Evolutionary conservation across 768 basidiomycete genomes (phyloP).

Genomic region (Suillus clintonianus): DNA sequence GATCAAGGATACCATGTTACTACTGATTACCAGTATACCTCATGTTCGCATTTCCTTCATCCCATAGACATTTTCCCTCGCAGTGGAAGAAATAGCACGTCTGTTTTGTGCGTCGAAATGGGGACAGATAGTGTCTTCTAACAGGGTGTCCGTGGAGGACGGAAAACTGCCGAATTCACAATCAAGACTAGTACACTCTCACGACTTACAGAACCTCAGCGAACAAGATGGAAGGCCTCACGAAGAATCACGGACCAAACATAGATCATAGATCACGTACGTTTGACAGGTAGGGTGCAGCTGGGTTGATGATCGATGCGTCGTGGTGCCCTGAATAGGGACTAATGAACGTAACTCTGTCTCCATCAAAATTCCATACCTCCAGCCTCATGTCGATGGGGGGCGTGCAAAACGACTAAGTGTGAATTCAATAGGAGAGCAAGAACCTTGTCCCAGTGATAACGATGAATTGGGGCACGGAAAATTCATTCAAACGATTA

Average conservation of each 20-base stretch:
- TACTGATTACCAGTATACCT: neutral
- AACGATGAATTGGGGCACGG: neutral
- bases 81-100: neutral
- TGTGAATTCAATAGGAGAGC: neutral
- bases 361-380: neutral
- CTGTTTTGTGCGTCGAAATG: neutral
- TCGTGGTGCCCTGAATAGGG: neutral
- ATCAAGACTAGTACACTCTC: constrained; percentile 1
- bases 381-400: neutral
- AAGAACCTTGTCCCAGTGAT: neutral
- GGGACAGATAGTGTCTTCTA: neutral
- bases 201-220: neutral
- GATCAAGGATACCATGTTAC: neutral
- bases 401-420: neutral
- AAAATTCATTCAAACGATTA: neutral
- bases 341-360: neutral
- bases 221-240: neutral
- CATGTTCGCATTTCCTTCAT: neutral
- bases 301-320: neutral
- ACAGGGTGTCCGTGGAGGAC: neutral
- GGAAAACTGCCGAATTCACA: neutral
- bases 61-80: neutral
- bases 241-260: neutral
- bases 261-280: neutral
- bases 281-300: neutral